Evolutionary conservation across 108 stramenopile species (phyloP).

Genomic region (Thalassiosira profunda): DNA sequence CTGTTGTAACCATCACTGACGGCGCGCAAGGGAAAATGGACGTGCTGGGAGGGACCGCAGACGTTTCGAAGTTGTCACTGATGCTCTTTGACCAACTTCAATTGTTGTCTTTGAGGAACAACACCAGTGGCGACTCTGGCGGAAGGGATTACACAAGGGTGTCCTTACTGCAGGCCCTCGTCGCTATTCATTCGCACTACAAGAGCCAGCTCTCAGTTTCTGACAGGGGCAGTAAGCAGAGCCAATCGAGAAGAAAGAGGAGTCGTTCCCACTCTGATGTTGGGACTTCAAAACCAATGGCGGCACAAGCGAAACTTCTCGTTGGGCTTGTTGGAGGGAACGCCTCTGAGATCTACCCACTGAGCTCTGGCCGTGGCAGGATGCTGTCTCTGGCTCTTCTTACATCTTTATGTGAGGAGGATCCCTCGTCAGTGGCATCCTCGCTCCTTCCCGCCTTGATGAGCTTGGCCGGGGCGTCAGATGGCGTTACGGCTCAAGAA

Average conservation of each 20-base stretch:
- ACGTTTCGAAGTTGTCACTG: slow-evolving; percentile 40
- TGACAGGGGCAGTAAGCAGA: slow-evolving; percentile 16
- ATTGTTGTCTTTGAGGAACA: slow-evolving; percentile 29
- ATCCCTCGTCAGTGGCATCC: slow-evolving; percentile 56
- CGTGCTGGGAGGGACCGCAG: slow-evolving; percentile 20
- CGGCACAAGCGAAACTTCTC: slow-evolving; percentile 38
- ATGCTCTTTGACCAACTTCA: slow-evolving; percentile 44
- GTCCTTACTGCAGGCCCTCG: slow-evolving; percentile 38
- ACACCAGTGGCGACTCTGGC: slow-evolving; percentile 32
- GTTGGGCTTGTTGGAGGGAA: slow-evolving; percentile 42
- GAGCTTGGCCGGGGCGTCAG: slow-evolving; percentile 36
- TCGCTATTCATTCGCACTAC: slow-evolving; percentile 31
- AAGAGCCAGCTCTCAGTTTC: slow-evolving; percentile 27
- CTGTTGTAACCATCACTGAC: slow-evolving; percentile 66
- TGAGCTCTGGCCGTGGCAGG: slow-evolving; percentile 41
- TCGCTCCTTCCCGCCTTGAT: slow-evolving; percentile 64
- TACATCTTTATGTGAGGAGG: slow-evolving; percentile 55
- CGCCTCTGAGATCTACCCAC: slow-evolving; percentile 19
- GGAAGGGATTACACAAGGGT: slow-evolving; percentile 53
- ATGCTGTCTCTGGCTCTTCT: slow-evolving; percentile 53
- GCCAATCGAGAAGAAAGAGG: slow-evolving; percentile 35
- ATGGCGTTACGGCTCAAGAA: slow-evolving; percentile 3
- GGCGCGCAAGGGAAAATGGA: slow-evolving; percentile 53
- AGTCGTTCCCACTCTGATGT: slow-evolving; percentile 44
- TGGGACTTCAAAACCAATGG: slow-evolving; percentile 18